Percentiles rank a stretch among this genome's conserved stretches.
These are phyloP conservation scores for Trichocladium antarcticum DNA, from an alignment of 495 filamentous ascomycete species.

Conservation along the genomic window DNA sequence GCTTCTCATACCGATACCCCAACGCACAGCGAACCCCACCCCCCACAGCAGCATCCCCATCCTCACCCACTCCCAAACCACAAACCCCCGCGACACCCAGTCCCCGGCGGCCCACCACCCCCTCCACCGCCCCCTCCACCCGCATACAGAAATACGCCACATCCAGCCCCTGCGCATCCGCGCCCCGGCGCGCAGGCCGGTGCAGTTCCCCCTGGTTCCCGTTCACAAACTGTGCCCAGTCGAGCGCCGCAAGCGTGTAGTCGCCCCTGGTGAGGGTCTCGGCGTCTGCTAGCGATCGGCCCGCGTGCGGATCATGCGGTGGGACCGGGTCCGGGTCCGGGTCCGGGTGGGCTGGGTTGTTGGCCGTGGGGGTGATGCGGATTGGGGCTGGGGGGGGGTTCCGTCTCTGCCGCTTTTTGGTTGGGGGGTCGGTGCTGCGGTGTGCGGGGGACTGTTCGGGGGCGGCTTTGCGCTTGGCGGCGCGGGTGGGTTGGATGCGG, in stretches of 20 bases:
- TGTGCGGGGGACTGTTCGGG: not conserved
- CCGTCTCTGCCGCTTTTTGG: not conserved
- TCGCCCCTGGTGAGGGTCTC: slow-evolving; percentile 5
- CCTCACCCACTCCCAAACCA: too few relatives aligned
- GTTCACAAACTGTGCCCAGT: slow-evolving; percentile 3
- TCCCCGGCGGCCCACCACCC: too few relatives aligned
- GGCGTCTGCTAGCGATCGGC: too few relatives aligned
- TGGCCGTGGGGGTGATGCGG: too few relatives aligned
- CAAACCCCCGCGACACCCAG: too few relatives aligned
- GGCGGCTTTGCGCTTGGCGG: slow-evolving; percentile 17
- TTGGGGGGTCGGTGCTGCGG: not conserved
- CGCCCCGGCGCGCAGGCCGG: not conserved
- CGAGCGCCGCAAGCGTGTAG: slow-evolving; percentile 9
- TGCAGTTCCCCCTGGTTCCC: not conserved
- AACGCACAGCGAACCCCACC: not conserved
- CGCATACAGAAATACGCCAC: slow-evolving; percentile 12
- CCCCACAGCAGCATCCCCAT: too few relatives aligned
- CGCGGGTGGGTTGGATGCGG: slow-evolving; percentile 19
- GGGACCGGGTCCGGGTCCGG: not conserved
- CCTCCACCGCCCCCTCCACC: slow-evolving; percentile 1
- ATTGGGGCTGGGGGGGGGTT: not conserved
- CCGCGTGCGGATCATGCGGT: too few relatives aligned
- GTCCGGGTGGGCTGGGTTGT: too few relatives aligned
- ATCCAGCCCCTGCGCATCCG: not conserved
- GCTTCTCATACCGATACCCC: not conserved